Evolutionary conservation across 352 stramenopile genomes (phyloP), one percentile per base, ranked within the genome.

Genomic region (Globisporangium nunn): DNA sequence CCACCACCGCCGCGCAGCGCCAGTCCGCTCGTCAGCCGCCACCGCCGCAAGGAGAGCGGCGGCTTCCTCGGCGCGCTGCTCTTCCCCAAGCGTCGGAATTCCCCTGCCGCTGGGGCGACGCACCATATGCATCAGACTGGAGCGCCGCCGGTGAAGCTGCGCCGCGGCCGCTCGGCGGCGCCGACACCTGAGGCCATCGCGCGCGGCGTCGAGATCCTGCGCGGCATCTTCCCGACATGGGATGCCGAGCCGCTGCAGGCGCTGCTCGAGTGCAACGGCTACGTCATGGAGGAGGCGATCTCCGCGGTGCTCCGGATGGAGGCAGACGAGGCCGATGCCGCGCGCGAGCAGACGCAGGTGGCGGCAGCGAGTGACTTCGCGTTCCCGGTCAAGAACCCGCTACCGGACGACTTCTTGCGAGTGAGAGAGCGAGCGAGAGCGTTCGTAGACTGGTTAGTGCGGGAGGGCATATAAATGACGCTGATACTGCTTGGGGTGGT

Each of bases 151-250:
- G 43, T 30, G 15, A 48, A 17, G 17, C 43, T 48, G 17, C 43
- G 43, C 18, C 43, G 43, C 6, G 43, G 43, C 43, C 43, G 43
- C 43, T 48, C 43, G 3, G 50, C 63, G 2, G 60, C 63, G n/a
- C 75, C 79, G 6, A 81, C 62, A 35, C 56, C 71, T 10, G 74
- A 71, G 29, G 74, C 80, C 1, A 70, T 88, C 45, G 74, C 64
- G 3, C 78, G 79, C 11, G 78, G 78, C 8, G 73, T 91, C 0
- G 79, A 87, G 52, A 89, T 92, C 44, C 54, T 94, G 45, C 69
- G 78, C 52, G 87, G 79, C 11, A 92, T 94, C 50, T 94, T 94
- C 66, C 84, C 81, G 2, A 83, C 77, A 35, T 94, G 84, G 84
- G 84, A 94, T 50, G 54, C 62, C 12, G 71, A 70, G 52, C 73